Conservation (phyloP, 495 filamentous ascomycete species). For the Sordaria brevicollis region DNA sequence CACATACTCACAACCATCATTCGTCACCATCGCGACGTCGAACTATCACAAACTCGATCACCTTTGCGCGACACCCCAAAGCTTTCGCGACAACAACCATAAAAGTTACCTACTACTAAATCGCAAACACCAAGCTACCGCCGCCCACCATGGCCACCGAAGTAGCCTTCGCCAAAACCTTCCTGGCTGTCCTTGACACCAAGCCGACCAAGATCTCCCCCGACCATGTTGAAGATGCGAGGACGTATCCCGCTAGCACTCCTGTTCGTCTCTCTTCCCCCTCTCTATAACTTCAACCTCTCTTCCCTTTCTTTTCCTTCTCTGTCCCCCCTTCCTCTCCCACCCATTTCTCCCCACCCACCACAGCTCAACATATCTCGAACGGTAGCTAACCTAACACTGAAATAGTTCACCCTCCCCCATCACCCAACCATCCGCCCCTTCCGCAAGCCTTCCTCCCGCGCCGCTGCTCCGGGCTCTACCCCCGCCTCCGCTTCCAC, state of each 20-base stretch:
- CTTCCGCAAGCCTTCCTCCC: conserved; percentile 2
- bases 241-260: conserved; percentile 54
- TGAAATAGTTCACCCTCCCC: conserved; percentile 32
- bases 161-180: conserved; percentile 69
- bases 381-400: too few relatives aligned
- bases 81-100: not conserved
- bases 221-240: conserved; percentile 80
- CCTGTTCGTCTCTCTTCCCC: conserved; percentile 47
- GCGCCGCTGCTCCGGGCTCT: not conserved
- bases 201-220: conserved; percentile 64
- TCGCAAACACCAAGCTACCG: not conserved
- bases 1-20: not conserved
- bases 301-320: not conserved
- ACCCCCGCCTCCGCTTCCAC: not conserved
- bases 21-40: not conserved
- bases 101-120: not conserved
- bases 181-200: conserved; percentile 68
- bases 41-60: not conserved
- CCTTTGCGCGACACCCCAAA: not conserved
- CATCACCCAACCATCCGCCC: conserved; percentile 27
- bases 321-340: not conserved
- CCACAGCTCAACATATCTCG: too few relatives aligned
- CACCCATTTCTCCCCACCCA: not conserved
- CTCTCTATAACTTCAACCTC: not conserved
- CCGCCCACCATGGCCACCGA: conserved; percentile 40